Evolutionary conservation across 495 filamentous ascomycete genomes (phyloP).

Genomic region (Talaromyces liani): DNA sequence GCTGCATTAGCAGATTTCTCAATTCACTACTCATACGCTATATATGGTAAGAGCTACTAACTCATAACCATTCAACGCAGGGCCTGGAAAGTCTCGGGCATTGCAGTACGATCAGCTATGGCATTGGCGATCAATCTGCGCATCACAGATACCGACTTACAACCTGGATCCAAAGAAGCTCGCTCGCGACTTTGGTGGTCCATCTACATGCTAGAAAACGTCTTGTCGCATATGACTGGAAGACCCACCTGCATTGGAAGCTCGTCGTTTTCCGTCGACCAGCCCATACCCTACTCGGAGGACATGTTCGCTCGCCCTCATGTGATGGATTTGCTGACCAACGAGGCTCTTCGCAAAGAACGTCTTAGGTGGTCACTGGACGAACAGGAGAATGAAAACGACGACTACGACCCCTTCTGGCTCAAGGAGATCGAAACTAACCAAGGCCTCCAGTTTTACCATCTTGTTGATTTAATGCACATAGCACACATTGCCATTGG

Average conservation of each 20-base stretch:
- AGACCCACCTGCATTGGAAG: conserved; percentile 50
- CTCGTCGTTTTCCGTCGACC: conserved; percentile 42
- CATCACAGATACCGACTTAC: conserved; percentile 40
- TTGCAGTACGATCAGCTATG: conserved; percentile 51
- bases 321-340: conserved; percentile 16
- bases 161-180: conserved; percentile 47
- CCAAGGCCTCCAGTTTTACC: conserved; percentile 38
- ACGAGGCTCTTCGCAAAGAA: conserved; percentile 13
- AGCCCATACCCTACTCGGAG: conserved; percentile 49
- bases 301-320: conserved; percentile 25
- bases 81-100: conserved; percentile 50
- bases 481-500: conserved; percentile 46
- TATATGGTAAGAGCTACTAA: not conserved
- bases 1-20: too few relatives aligned
- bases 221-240: conserved; percentile 52
- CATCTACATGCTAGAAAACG: conserved; percentile 49
- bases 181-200: conserved; percentile 59
- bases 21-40: not conserved
- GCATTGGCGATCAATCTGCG: conserved; percentile 55
- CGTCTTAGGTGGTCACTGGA: conserved; percentile 27
- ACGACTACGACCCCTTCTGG: conserved; percentile 14
- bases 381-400: conserved; percentile 11
- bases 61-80: conserved; percentile 21
- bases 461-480: conserved; percentile 35
- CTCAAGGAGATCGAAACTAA: conserved; percentile 21